These are phyloP conservation scores for Hanseniaspora meyeri DNA, from an alignment of 805 yeast species.

Conservation along the genomic window DNA sequence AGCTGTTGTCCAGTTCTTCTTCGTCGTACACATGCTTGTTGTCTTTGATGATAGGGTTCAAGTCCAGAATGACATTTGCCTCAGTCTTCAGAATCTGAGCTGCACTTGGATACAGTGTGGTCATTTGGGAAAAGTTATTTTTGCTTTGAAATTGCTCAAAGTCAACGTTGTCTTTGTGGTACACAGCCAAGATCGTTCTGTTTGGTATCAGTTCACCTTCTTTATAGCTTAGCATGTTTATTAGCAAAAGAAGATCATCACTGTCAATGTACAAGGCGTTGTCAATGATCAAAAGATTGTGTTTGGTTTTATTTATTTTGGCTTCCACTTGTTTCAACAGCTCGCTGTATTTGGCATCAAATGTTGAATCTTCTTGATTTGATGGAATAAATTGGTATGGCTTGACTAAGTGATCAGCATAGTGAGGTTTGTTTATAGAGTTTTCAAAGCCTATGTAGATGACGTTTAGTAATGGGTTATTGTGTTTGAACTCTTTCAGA, in stretches of 20 bases:
- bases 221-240: not conserved
- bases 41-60: constrained; percentile 34
- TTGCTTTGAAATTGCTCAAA: constrained; percentile 15
- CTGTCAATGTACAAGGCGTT: constrained; percentile 11
- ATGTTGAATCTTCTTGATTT: not conserved
- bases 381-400: constrained; percentile 25
- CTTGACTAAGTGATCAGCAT: constrained; percentile 38
- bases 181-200: constrained; percentile 12
- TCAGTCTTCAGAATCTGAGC: constrained; percentile 48
- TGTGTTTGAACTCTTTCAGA: constrained; percentile 44
- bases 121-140: constrained; percentile 3
- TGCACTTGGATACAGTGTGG: constrained; percentile 36
- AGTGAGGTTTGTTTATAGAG: constrained; percentile 38
- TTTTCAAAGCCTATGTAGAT: constrained; percentile 49
- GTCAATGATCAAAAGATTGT: constrained; percentile 2
- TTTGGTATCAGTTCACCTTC: constrained; percentile 16
- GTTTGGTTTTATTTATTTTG: constrained; percentile 3
- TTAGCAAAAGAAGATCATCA: not conserved
- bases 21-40: constrained; percentile 30
- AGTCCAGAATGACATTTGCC: constrained; percentile 61
- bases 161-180: constrained; percentile 35
- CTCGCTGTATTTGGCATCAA: constrained; percentile 7
- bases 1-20: constrained; percentile 35
- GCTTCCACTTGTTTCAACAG: constrained; percentile 16
- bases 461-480: constrained; percentile 29